Evolutionary conservation across 2,329 filamentous ascomycete species (phyloP), one percentile per base, ranked within the genome.

Genomic region (Fusarium tupiense): DNA sequence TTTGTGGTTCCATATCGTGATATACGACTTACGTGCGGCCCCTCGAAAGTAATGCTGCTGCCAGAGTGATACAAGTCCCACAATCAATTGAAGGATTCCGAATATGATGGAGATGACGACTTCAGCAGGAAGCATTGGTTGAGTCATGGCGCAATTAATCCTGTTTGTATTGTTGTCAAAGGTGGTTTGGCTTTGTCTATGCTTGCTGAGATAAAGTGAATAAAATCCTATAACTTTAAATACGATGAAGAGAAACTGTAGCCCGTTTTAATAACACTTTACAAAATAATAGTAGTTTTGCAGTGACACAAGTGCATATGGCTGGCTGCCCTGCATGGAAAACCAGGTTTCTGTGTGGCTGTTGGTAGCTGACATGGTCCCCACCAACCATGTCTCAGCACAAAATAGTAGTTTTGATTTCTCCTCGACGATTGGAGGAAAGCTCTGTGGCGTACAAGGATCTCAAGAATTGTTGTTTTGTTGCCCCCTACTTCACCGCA

Each of bases 161-260:
- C 16, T 26, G 19, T 5, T 26, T 26, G n/a, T 37, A 6, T 8
- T 4, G 19, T 3, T 37, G 13, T 4, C 0, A 9, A 5, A 17
- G 5, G 2, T 26, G 3, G 6, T 24, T 26, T 26, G 6, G 29
- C 1, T 24, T 5, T 3, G 12, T 11, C 3, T 22, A 22, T 26
- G 14, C n/a, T 26, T 22, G 9, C 9, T 53, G 9, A 37, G 6
- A 37, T 1, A 16, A 26, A 20, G n/a, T 1, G 24, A 22, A 26
- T n/a, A 20, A 16, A 26, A 3, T 11, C 0, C 2, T 24, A 2
- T 0, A 0, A 8, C 0, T 0, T 16, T 14, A 3, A 11, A 16
- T 24, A 24, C 17, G n/a, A 20, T 5, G 1, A 4, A 14, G 0
- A 24, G 22, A 26, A 16, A 6, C 0, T 2, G 6, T 24, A 9